Evolutionary conservation across 441 rosid genomes (phyloP), one percentile per base, ranked within the genome.

Genomic region (Adansonia grandidieri): DNA sequence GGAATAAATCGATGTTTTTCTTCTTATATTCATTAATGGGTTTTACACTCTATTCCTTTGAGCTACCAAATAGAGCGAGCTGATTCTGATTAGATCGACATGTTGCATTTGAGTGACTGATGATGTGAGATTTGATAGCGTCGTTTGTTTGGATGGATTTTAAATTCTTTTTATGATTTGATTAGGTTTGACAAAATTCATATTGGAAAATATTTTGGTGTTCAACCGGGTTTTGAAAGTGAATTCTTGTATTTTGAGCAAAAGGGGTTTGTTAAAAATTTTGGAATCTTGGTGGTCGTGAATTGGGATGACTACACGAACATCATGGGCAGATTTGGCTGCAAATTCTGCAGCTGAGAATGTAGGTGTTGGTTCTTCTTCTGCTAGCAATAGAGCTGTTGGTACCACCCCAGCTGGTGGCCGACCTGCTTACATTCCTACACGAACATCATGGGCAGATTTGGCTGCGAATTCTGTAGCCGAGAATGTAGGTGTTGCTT

Each of bases 311-410:
- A 86, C 70, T 85, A 89, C 84, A 78, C 85, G 92, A 78, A 84
- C 89, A 84, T 93, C 97, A 86, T 93, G 95, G 96, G 96, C 96
- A 53, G 97, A 92, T 86, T 82, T 83, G 87, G 97, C 90, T 83
- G 95, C 97, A 68, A 86, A 84, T 77, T 80, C 91, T 84, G 95
- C 90, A 82, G 86, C 92, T 69, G 96, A 90, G 84, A 87, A 85
- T 77, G 80, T 75, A 73, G 60, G 70, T 22, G 71, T 79, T 67
- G 85, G 62, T 79, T 62, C 85, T 68, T 84, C 85, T 77, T 85
- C 88, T 82, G 91, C 82, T 76, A 82, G 70, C 77, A 85, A 88
- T 42, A 89, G 89, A 28, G 84, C 82, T 87, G 72, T 76, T 66
- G 87, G 86, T 62, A 84, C 80, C 48, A 77, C 85, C 75, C 71